Conservation (phyloP, 2,329 filamentous ascomycete genomes). For the Aspergillus pseudoglaucus region DNA sequence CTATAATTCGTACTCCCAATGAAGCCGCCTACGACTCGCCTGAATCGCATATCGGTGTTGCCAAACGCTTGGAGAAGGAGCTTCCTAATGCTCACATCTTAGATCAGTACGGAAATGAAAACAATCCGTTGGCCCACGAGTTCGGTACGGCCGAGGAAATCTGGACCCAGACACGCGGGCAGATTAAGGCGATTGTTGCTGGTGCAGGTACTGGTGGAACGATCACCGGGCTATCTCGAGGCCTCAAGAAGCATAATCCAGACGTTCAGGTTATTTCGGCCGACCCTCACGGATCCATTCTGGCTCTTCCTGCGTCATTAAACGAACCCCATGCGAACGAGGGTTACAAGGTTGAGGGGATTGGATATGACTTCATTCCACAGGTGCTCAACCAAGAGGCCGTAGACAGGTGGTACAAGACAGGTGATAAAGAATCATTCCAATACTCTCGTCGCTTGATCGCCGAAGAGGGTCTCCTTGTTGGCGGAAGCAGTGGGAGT, state of each 20-base stretch:
- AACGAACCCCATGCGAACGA: slow-evolving; percentile 77
- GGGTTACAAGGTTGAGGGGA: slow-evolving; percentile 95
- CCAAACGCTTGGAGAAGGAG: slow-evolving; percentile 82
- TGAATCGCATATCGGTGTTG: slow-evolving; percentile 95
- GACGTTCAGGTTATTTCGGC: slow-evolving; percentile 85
- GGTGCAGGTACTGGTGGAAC: slow-evolving; percentile 95
- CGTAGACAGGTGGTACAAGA: slow-evolving; percentile 98
- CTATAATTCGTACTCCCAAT: slow-evolving; percentile 95
- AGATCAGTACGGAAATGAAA: slow-evolving; percentile 86
- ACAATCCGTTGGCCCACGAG: slow-evolving; percentile 93
- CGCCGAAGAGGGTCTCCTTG: slow-evolving; percentile 85
- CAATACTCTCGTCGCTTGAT: slow-evolving; percentile 84
- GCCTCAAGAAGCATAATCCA: slow-evolving; percentile 78
- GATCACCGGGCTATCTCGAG: slow-evolving; percentile 80
- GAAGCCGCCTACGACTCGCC: slow-evolving; percentile 91
- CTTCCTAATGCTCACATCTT: slow-evolving; percentile 95
- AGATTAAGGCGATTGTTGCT: slow-evolving; percentile 75
- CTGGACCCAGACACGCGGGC: slow-evolving; percentile 81
- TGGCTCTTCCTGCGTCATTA: slow-evolving; percentile 71
- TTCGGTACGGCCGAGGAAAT: slow-evolving; percentile 93
- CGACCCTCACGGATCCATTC: slow-evolving; percentile 85
- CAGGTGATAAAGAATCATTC: slow-evolving; percentile 86
- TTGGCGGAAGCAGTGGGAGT: slow-evolving; percentile 88
- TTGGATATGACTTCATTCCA: slow-evolving; percentile 97
- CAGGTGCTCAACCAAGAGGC: slow-evolving; percentile 75